phyloP scores from a whole-genome alignment of 148 eudicot species.

The Fagopyrum tataricum region DNA sequence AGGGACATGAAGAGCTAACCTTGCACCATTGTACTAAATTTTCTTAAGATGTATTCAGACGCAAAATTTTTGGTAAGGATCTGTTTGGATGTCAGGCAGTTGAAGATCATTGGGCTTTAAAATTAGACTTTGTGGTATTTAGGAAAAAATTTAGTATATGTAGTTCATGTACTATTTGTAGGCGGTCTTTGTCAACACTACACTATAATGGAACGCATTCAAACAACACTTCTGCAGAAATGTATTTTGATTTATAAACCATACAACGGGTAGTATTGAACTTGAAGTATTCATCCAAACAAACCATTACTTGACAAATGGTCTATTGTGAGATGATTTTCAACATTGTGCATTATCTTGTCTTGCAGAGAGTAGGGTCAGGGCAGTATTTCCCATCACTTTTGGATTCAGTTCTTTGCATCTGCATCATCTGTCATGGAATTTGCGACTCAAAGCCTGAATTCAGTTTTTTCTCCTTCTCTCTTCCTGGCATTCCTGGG shows the following conservation, averaged over 20 bases:
- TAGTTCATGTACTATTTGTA: no score
- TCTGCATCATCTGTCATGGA: slow-evolving; percentile 81
- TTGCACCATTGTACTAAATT: neutral
- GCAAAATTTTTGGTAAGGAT: neutral
- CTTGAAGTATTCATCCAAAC: no score
- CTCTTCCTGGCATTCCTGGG: slow-evolving; percentile 34
- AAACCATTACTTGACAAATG: neutral
- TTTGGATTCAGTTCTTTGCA: slow-evolving; percentile 61
- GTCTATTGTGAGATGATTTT: neutral
- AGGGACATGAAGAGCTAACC: neutral
- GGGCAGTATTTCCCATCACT: slow-evolving; percentile 61
- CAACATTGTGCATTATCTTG: slow-evolving; percentile 15
- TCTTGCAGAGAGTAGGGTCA: slow-evolving; percentile 62
- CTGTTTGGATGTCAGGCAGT: neutral
- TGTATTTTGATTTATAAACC: no score
- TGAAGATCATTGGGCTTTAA: no score
- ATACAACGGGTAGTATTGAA: no score
- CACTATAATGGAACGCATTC: no score
- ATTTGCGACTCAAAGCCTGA: slow-evolving; percentile 74
- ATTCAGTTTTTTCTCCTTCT: slow-evolving; percentile 52
- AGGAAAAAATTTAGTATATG: no score
- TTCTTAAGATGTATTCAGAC: neutral
- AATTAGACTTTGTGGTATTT: no score
- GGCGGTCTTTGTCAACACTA: no score
- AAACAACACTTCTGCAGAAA: no score